Base-by-base conservation (phyloP, 1,139 yeast genomes). In the Pichia kudriavzevii region DNA sequence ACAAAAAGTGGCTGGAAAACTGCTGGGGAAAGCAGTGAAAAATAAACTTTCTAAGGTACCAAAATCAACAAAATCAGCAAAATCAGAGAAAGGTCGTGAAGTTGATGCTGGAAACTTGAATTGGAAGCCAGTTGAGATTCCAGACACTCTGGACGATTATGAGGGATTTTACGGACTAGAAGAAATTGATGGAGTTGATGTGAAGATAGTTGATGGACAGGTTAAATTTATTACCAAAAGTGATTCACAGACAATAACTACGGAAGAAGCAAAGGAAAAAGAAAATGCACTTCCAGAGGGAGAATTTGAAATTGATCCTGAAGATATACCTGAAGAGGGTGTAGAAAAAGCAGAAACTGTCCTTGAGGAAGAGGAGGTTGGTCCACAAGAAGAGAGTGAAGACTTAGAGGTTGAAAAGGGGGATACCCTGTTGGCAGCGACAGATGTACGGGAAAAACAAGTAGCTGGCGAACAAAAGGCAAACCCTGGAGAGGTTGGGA, bases 131-230 rank as follows among this genome's bases (percentile, higher is more conserved):
- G 94, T 85, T 11, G 81, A 79, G 2, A 72, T 91, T 32, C 91
- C 94, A 5, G 91, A 83, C 45, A 79, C 85, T 25, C 58, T 84
- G 41, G 95, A 79, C 41, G 94, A 84, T 56, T 82, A 81, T 53
- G 88, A 81, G 49, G 96, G 96, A 0, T 79, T 87, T 47, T 84
- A 77, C 58, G 98, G 96, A 0, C 61, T 91, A 28, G 97, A 91
- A 57, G 98, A 91, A 56, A 72, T 91, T 35, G 96, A 87, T 36
- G 96, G 95, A 19, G 96, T 88, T 17, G 88, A 73, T 49, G 88
- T 88, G 5, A 72, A 72, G 43, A 66, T 75, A 37, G 73, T 75
- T 3, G 65, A 75, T 38, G 94, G 94, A 12, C 64, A 66, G 42
- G 75, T 79, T 0, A 70, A 72, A 46, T 83, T 83, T 50, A 59